Percentiles rank a stretch among this genome's conserved stretches.
phyloP scores from a whole-genome alignment of 805 yeast species.

The Barnettozyma populi region DNA sequence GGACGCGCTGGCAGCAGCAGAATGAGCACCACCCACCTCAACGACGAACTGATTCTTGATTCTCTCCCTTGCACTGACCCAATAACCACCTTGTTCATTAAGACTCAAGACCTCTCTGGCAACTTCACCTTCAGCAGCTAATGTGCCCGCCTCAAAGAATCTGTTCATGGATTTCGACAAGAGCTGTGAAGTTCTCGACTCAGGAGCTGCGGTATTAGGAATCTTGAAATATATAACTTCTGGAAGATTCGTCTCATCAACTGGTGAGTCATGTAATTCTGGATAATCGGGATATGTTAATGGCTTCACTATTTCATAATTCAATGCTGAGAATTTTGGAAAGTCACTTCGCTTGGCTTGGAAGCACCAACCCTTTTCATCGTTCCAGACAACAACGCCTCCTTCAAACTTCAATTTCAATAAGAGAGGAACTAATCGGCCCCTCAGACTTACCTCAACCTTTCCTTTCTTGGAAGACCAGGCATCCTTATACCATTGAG shows the following conservation, averaged over 20 bases:
- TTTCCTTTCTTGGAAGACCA: constrained; percentile 34
- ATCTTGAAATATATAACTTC: constrained; percentile 49
- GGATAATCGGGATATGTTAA: constrained; percentile 10
- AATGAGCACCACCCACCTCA: constrained; percentile 31
- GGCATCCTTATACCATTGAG: constrained; percentile 83
- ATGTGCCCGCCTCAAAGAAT: constrained; percentile 65
- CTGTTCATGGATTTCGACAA: constrained; percentile 71
- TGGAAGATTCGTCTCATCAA: constrained; percentile 8
- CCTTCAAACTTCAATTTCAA: constrained; percentile 82
- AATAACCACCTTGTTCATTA: constrained; percentile 79
- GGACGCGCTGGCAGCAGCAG: neutral
- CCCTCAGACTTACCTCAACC: constrained; percentile 60
- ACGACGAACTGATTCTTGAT: constrained; percentile 84
- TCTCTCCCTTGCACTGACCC: constrained; percentile 88
- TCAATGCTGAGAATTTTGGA: constrained; percentile 29
- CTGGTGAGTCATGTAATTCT: constrained; percentile 5
- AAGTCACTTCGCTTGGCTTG: constrained; percentile 38
- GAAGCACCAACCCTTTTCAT: constrained; percentile 85
- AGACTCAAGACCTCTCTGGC: constrained; percentile 77
- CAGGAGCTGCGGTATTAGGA: constrained; percentile 85
- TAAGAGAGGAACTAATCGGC: constrained; percentile 72
- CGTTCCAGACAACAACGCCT: constrained; percentile 76
- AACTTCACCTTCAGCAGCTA: constrained; percentile 63
- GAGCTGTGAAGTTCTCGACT: constrained; percentile 64
- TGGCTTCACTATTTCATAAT: constrained; percentile 24